Evolutionary conservation across 371 early-diverging fungal genomes (phyloP).

Genomic region (Mortierella sp.): DNA sequence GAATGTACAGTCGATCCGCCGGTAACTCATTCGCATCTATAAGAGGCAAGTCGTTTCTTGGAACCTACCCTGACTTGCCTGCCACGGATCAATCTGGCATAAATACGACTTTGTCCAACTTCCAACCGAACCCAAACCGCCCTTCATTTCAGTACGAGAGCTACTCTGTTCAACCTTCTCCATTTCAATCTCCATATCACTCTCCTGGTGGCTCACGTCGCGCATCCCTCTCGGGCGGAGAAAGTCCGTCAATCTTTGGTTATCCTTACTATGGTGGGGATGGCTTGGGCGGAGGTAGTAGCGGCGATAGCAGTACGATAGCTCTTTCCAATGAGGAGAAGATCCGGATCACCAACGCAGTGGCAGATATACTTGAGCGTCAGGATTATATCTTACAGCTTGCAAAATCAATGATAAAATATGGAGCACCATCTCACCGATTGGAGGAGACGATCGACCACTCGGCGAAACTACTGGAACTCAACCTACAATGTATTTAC

Average conservation of each 20-base stretch:
- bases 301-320: background rate
- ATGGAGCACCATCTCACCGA: conserved; percentile 84
- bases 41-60: conserved; percentile 29
- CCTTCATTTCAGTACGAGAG: conserved; percentile 34
- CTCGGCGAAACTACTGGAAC: conserved; percentile 67
- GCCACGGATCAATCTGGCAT: background rate
- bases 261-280: background rate
- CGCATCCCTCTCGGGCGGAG: conserved; percentile 36
- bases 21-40: conserved; percentile 36
- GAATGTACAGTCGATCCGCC: conserved; percentile 39
- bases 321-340: conserved; percentile 60
- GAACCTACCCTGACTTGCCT: conserved; percentile 42
- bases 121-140: conserved; percentile 16
- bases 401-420: conserved; percentile 74
- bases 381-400: conserved; percentile 78
- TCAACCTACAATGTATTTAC: conserved; percentile 70
- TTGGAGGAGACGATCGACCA: conserved; percentile 76
- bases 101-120: conserved; percentile 21
- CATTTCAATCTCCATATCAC: conserved; percentile 29
- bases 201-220: conserved; percentile 40
- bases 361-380: conserved; percentile 70
- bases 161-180: conserved; percentile 12
- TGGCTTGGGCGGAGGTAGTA: background rate
- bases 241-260: conserved; percentile 3
- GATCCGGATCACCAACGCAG: conserved; percentile 69